Evolutionary conservation across 805 yeast genomes (phyloP).

Genomic region (Yarrowia sp.): DNA sequence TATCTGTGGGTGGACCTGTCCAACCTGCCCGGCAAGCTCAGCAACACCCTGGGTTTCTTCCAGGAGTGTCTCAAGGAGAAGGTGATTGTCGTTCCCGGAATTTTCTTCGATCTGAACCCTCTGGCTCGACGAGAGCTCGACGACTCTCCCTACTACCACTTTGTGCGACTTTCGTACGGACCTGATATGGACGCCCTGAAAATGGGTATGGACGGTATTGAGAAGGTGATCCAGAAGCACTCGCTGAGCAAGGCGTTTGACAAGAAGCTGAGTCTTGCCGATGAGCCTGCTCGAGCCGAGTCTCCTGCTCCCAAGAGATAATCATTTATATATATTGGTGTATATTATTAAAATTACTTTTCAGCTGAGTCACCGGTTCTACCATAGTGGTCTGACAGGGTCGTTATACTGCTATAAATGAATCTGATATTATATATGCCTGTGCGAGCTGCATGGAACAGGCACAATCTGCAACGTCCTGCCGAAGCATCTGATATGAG

Average conservation of each 20-base stretch:
- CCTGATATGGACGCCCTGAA: conserved; percentile 53
- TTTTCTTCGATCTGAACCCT: conserved; percentile 60
- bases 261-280: background rate
- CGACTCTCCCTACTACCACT: conserved; percentile 60
- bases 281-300: conserved; percentile 20
- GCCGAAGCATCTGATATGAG: background rate
- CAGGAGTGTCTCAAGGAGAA: conserved; percentile 61
- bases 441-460: background rate
- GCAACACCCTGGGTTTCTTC: conserved; percentile 60
- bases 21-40: conserved; percentile 54
- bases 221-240: conserved; percentile 41
- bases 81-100: conserved; percentile 61
- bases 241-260: background rate
- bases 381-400: too few relatives aligned
- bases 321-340: too few relatives aligned
- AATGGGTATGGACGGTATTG: conserved; percentile 61
- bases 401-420: too few relatives aligned
- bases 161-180: conserved; percentile 58
- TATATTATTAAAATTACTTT: too few relatives aligned
- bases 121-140: conserved; percentile 47
- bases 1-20: conserved; percentile 58
- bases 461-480: background rate
- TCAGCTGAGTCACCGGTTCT: too few relatives aligned
- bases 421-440: too few relatives aligned
- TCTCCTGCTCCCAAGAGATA: conserved; percentile 18